These are phyloP conservation scores for Sporothrix phasma DNA, from an alignment of 2,329 filamentous ascomycete genomes.

Conservation along the genomic window DNA sequence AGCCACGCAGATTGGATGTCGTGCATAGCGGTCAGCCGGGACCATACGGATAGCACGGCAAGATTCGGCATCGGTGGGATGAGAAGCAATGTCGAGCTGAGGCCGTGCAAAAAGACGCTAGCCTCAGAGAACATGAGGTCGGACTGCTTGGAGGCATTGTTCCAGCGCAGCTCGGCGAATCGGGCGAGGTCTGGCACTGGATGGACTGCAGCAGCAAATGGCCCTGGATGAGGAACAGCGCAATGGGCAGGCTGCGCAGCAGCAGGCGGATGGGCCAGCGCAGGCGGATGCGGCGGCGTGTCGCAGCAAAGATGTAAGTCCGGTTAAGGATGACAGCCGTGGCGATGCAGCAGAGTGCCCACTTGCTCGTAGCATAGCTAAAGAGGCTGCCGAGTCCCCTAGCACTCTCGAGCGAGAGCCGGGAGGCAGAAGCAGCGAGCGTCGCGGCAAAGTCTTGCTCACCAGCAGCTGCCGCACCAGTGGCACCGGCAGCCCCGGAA, in stretches of 20 bases:
- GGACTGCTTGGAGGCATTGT: conserved; percentile 52
- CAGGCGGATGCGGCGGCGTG: conserved; percentile 67
- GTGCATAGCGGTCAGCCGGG: conserved; percentile 41
- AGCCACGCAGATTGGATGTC: conserved; percentile 55
- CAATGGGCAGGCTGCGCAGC: conserved; percentile 60
- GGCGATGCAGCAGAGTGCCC: conserved; percentile 79
- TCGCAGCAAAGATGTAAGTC: conserved; percentile 87
- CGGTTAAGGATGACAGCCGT: conserved; percentile 84
- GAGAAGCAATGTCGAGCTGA: conserved; percentile 63
- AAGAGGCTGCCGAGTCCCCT: conserved; percentile 78
- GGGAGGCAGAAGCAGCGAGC: conserved; percentile 30
- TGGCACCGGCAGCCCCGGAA: conserved; percentile 28
- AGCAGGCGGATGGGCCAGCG: conserved; percentile 61
- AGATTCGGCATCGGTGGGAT: conserved; percentile 62
- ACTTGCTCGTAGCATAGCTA: conserved; percentile 81
- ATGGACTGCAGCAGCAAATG: conserved; percentile 68
- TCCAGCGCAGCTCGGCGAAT: conserved; percentile 64
- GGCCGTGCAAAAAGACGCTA: conserved; percentile 58
- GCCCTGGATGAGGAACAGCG: conserved; percentile 60
- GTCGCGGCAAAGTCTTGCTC: conserved; percentile 30
- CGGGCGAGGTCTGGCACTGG: conserved; percentile 77
- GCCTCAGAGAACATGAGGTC: conserved; percentile 61
- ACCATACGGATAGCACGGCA: conserved; percentile 69
- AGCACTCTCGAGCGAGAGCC: conserved; percentile 47
- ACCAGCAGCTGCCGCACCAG: conserved; percentile 29